Evolutionary conservation across 2,329 filamentous ascomycete genomes (phyloP).

Genomic region (Trichoderma guizhouense): DNA sequence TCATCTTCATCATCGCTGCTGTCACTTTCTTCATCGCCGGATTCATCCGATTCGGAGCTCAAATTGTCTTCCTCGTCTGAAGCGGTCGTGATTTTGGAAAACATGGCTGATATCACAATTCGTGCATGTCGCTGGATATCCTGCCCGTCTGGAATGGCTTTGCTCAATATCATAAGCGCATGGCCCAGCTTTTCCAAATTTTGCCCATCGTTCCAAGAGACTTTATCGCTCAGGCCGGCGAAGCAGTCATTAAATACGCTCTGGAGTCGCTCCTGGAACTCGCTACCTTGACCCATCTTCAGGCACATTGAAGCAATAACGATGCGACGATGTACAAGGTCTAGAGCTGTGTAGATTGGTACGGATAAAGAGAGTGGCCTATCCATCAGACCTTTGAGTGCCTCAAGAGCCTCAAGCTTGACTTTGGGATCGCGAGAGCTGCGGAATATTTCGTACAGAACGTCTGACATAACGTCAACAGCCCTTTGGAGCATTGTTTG

Average conservation of each 20-base stretch:
- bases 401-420: slow-evolving; percentile 22
- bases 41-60: neutral
- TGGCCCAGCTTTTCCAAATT: slow-evolving; percentile 22
- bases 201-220: slow-evolving; percentile 26
- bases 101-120: slow-evolving; percentile 27
- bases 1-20: slow-evolving; percentile 9
- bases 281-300: slow-evolving; percentile 24
- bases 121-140: slow-evolving; percentile 21
- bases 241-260: slow-evolving; percentile 23
- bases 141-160: slow-evolving; percentile 14
- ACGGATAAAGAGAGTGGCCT: slow-evolving; percentile 25
- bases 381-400: slow-evolving; percentile 20
- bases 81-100: slow-evolving; percentile 22
- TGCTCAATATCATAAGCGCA: slow-evolving; percentile 22
- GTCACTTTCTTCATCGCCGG: neutral
- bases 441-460: slow-evolving; percentile 24
- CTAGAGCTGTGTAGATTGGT: slow-evolving; percentile 18
- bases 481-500: slow-evolving; percentile 18
- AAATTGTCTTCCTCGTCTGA: neutral
- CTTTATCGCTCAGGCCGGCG: slow-evolving; percentile 22
- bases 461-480: slow-evolving; percentile 21
- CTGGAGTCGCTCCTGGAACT: slow-evolving; percentile 25
- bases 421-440: slow-evolving; percentile 21
- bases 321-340: slow-evolving; percentile 19
- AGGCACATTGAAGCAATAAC: slow-evolving; percentile 25